Percentiles rank a stretch among this genome's conserved stretches.
Evolutionary conservation across 2,329 filamentous ascomycete genomes (phyloP).

Genomic region (Scortechinia acanthostroma): DNA sequence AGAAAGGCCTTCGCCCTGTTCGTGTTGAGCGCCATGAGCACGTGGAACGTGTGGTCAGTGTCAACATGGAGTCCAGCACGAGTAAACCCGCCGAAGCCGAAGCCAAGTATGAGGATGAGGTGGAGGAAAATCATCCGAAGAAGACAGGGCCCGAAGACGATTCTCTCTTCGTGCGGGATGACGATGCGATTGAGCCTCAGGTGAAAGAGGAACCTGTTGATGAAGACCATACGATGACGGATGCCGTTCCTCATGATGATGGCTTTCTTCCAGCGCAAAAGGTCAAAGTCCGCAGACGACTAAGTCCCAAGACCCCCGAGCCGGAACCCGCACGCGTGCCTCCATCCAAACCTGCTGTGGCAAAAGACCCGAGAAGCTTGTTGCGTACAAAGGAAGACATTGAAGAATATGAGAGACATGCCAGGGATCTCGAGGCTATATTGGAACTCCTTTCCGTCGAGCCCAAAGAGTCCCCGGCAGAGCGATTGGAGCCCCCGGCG

Average conservation of each 20-base stretch:
- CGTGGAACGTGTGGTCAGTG: slow-evolving; percentile 39
- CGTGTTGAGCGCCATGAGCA: slow-evolving; percentile 47
- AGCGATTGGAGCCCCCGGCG: neutral
- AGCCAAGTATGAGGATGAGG: slow-evolving; percentile 13
- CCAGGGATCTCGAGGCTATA: slow-evolving; percentile 25
- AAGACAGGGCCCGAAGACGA: neutral
- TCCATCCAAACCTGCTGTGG: neutral
- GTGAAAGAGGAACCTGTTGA: neutral
- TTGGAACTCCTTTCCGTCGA: slow-evolving; percentile 8
- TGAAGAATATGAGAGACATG: slow-evolving; percentile 22
- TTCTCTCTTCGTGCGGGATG: neutral
- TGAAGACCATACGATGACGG: slow-evolving; percentile 18
- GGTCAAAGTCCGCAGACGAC: slow-evolving; percentile 20
- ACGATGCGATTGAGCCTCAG: neutral
- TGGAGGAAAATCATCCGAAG: slow-evolving; percentile 14
- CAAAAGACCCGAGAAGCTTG: neutral
- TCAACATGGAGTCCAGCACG: slow-evolving; percentile 42
- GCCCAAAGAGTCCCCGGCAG: slow-evolving; percentile 2
- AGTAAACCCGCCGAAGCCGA: slow-evolving; percentile 28
- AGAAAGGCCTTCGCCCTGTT: slow-evolving; percentile 33
- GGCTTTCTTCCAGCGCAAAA: slow-evolving; percentile 23
- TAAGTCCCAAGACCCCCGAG: slow-evolving; percentile 8
- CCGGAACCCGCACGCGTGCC: neutral
- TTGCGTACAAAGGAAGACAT: slow-evolving; percentile 3
- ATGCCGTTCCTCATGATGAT: slow-evolving; percentile 31